Conservation (phyloP, 2,329 filamentous ascomycete genomes). For the Biscogniauxia sp. region DNA sequence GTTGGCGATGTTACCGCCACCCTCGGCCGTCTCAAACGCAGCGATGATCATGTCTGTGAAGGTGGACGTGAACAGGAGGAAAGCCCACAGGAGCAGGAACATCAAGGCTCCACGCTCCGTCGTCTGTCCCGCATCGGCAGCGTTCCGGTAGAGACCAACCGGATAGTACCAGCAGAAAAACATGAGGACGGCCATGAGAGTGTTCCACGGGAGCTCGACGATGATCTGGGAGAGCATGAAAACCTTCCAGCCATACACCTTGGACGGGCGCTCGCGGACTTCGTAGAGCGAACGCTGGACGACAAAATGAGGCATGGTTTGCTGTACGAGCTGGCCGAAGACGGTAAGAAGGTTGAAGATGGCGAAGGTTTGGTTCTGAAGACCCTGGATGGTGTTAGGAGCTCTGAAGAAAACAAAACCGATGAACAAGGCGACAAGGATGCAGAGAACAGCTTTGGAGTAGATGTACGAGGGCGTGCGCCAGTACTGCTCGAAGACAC, state of each 20-base stretch:
- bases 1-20: slow-evolving; percentile 73
- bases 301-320: slow-evolving; percentile 85
- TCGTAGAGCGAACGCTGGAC: slow-evolving; percentile 80
- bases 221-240: slow-evolving; percentile 82
- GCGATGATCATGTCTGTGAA: slow-evolving; percentile 79
- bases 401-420: slow-evolving; percentile 78
- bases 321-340: slow-evolving; percentile 75
- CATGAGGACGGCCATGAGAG: slow-evolving; percentile 71
- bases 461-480: slow-evolving; percentile 87
- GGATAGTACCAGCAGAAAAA: slow-evolving; percentile 86
- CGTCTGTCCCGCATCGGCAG: slow-evolving; percentile 57
- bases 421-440: slow-evolving; percentile 68
- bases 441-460: slow-evolving; percentile 70
- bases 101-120: slow-evolving; percentile 72
- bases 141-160: slow-evolving; percentile 72
- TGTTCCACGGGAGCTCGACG: slow-evolving; percentile 84
- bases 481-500: slow-evolving; percentile 92
- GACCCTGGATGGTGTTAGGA: slow-evolving; percentile 68
- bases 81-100: slow-evolving; percentile 72
- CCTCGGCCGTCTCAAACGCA: slow-evolving; percentile 71
- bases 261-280: slow-evolving; percentile 78
- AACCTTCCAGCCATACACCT: slow-evolving; percentile 80
- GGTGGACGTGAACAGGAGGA: slow-evolving; percentile 77
- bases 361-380: slow-evolving; percentile 84
- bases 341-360: slow-evolving; percentile 83